These are phyloP conservation scores for Raphanus sativus DNA, from an alignment of 345 rosid genomes.

Conservation along the genomic window DNA sequence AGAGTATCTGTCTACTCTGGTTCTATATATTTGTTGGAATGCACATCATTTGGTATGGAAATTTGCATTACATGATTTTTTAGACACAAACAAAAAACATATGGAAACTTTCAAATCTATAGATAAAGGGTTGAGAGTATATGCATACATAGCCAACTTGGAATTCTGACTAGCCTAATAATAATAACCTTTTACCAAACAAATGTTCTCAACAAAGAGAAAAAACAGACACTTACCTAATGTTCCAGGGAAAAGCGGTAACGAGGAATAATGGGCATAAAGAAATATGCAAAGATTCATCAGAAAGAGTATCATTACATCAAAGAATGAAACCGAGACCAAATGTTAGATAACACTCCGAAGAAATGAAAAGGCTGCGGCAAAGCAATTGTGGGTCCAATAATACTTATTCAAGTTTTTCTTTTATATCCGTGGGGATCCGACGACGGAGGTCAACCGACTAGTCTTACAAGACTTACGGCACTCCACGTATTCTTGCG, in stretches of 20 bases:
- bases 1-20: background rate
- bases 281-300: conserved; percentile 25
- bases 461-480: too few relatives aligned
- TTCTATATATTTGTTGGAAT: background rate
- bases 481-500: too few relatives aligned
- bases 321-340: conserved; percentile 27
- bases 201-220: conserved; percentile 16
- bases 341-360: conserved; percentile 17
- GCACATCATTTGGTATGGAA: background rate
- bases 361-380: conserved; percentile 36
- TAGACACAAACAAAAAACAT: background rate
- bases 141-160: background rate
- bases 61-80: conserved; percentile 4
- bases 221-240: conserved; percentile 34
- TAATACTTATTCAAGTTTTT: conserved; percentile 27
- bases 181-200: conserved; percentile 32
- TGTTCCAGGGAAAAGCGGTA: conserved; percentile 36
- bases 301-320: conserved; percentile 29
- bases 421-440: too few relatives aligned
- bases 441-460: too few relatives aligned
- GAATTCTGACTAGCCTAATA: conserved; percentile 12
- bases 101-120: background rate
- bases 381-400: conserved; percentile 36
- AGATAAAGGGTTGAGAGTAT: background rate
- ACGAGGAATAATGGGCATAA: conserved; percentile 21